Conservation (phyloP, 2,329 filamentous ascomycete species). For the Fusarium sp. region DNA sequence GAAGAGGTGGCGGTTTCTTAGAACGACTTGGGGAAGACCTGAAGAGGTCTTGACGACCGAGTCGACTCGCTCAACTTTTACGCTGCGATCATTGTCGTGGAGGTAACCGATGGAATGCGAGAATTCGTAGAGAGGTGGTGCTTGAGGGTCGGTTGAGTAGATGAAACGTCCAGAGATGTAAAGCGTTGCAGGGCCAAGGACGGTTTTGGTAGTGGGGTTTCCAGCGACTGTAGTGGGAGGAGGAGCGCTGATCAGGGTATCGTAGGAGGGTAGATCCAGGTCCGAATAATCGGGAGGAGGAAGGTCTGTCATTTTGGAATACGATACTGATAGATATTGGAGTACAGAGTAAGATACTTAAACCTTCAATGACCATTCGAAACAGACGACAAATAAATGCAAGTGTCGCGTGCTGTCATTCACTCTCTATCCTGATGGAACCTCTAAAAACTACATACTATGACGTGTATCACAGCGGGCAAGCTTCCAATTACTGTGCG, state of each 20-base stretch:
- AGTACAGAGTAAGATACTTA: neutral
- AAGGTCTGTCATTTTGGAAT: slow-evolving; percentile 27
- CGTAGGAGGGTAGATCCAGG: slow-evolving; percentile 43
- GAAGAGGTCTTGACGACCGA: slow-evolving; percentile 39
- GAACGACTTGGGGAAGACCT: slow-evolving; percentile 43
- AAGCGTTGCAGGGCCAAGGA: slow-evolving; percentile 50
- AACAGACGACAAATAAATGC: neutral
- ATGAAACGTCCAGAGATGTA: slow-evolving; percentile 51
- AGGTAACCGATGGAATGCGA: slow-evolving; percentile 52
- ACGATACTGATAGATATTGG: neutral
- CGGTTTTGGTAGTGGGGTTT: slow-evolving; percentile 13
- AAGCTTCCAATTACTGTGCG: slow-evolving; percentile 6
- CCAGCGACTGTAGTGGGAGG: slow-evolving; percentile 7
- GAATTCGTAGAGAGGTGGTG: slow-evolving; percentile 52
- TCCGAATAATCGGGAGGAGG: slow-evolving; percentile 23
- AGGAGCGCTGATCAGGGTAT: slow-evolving; percentile 23
- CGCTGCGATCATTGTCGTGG: slow-evolving; percentile 48
- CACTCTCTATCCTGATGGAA: slow-evolving; percentile 13
- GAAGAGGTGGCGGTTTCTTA: slow-evolving; percentile 50
- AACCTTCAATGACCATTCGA: neutral
- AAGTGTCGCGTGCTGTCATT: slow-evolving; percentile 26
- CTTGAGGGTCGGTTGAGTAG: slow-evolving; percentile 46
- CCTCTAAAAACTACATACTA: slow-evolving; percentile 4
- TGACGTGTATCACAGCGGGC: slow-evolving; percentile 32
- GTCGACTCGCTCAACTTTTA: slow-evolving; percentile 51